Percentiles rank a stretch among this genome's conserved stretches.
These are phyloP conservation scores for Starmerella tilneyi DNA, from an alignment of 805 yeast species.

Conservation along the genomic window DNA sequence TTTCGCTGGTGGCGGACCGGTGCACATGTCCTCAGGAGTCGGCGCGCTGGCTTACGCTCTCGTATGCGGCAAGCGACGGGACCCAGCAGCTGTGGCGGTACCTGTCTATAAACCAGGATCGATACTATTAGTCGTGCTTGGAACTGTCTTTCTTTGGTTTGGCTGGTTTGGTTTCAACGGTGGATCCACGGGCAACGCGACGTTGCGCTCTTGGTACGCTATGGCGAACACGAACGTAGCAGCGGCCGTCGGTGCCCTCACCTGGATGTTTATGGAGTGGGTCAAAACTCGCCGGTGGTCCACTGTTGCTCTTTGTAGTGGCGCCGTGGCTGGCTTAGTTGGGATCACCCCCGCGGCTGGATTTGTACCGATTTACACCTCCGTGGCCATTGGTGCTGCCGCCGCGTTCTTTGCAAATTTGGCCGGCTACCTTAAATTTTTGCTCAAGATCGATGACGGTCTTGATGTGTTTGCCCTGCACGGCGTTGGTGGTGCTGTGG, in stretches of 20 bases:
- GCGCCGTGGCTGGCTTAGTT: conserved; percentile 87
- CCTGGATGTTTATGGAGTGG: conserved; percentile 90
- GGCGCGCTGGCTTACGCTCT: conserved; percentile 93
- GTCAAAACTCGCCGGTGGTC: conserved; percentile 88
- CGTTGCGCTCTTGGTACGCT: conserved; percentile 91
- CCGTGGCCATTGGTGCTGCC: conserved; percentile 72
- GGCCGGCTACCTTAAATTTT: conserved; percentile 68
- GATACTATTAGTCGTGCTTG: conserved; percentile 79
- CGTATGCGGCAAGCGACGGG: conserved; percentile 83
- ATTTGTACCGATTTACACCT: conserved; percentile 82
- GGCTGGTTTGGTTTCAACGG: conserved; percentile 99
- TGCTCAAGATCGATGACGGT: conserved; percentile 82
- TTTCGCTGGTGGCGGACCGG: conserved; percentile 99
- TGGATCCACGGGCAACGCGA: conserved; percentile 90
- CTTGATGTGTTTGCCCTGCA: conserved; percentile 72
- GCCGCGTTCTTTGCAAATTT: conserved; percentile 72
- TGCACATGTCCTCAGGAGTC: conserved; percentile 87
- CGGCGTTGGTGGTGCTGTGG: conserved; percentile 36
- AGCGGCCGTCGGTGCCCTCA: conserved; percentile 83
- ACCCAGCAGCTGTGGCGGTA: conserved; percentile 48
- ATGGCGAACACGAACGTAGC: conserved; percentile 87
- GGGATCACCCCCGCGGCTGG: conserved; percentile 98
- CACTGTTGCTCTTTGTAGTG: conserved; percentile 83
- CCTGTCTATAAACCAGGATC: conserved; percentile 93
- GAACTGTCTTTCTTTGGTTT: conserved; percentile 91